Evolutionary conservation across 177 flowering plant species (phyloP), one percentile per base, ranked within the genome.

Genomic region (Vitis hybrid): DNA sequence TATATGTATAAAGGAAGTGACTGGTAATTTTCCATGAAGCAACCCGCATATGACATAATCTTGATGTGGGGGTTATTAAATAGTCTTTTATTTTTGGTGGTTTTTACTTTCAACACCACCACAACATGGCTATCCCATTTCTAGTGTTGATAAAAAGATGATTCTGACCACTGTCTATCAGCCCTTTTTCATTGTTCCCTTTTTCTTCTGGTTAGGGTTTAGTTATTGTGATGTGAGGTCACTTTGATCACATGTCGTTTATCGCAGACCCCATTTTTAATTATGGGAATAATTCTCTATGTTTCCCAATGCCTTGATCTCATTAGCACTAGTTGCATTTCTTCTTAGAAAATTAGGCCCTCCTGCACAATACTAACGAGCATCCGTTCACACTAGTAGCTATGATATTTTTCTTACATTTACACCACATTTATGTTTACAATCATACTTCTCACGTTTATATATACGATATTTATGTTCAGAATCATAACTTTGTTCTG

Each of bases 61-160:
- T 70, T 57, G 6, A 56, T 67, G 53, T 48, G 69, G 73, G 73
- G 68, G 62, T 72, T 69, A 58, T 61, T 29, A 29, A 52, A 31
- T 61, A 12, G 2, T 65, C 29, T 49, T 65, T 16, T 50, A 3
- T 58, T 39, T 68, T 31, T 68, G 49, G 68, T 73, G 77, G 69
- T 22, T 67, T 71, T 67, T 74, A 63, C 75, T 74, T 77, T 77
- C 77, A 51, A 50, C 62, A 49, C 31, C 57, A 68, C 57, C 59
- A 75, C 63, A 68, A 69, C 66, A 65, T 67, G 66, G 19, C 66
- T 59, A 62, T 39, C 12, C 57, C 72, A 72, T 56, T 76, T 70
- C 18, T 31, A 20, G 19, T 16, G 20, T 31, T 61, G 67, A 68
- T 65, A 69, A 60, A 58, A 68, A 73, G 78, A 63, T 31, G 74